A percentile compares a stretch with the other conserved stretches of the same genome.
phyloP scores from a whole-genome alignment of 768 basidiomycete species.

The Podaxis sp. region DNA sequence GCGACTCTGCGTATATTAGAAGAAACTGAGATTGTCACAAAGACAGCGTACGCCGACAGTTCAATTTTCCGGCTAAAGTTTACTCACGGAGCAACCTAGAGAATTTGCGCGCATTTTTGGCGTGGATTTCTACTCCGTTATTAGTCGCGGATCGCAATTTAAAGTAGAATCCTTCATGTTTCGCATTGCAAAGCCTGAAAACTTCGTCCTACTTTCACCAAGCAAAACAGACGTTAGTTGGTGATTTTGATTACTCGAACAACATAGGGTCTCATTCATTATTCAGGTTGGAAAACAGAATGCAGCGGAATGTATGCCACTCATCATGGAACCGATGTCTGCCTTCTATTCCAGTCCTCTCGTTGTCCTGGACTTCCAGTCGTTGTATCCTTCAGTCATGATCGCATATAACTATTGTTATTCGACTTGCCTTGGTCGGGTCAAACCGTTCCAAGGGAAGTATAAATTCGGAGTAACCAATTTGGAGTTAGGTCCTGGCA shows the following conservation, averaged over 20 bases:
- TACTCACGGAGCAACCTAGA: conserved; percentile 37
- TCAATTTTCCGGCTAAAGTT: not conserved
- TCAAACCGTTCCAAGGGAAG: conserved; percentile 81
- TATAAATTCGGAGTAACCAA: conserved; percentile 88
- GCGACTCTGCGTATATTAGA: conserved; percentile 82
- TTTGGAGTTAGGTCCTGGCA: conserved; percentile 62
- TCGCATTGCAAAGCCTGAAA: conserved; percentile 94
- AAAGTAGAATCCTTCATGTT: conserved; percentile 99
- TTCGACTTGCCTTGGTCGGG: conserved; percentile 92
- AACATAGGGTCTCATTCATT: not conserved
- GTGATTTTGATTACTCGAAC: not conserved
- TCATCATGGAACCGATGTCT: conserved; percentile 93
- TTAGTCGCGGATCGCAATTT: conserved; percentile 94
- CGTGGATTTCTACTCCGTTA: conserved; percentile 94
- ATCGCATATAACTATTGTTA: conserved; percentile 98
- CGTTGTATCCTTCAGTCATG: conserved; percentile 96
- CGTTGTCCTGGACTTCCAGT: conserved; percentile 94
- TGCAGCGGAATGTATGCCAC: conserved; percentile 92
- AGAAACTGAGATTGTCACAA: conserved; percentile 76
- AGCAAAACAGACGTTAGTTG: conserved; percentile 73
- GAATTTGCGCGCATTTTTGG: conserved; percentile 98
- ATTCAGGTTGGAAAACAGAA: conserved; percentile 91
- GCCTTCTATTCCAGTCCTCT: conserved; percentile 93
- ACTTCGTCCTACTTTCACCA: conserved; percentile 86
- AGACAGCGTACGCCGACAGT: conserved; percentile 72